Conservation (phyloP, 2,329 filamentous ascomycete genomes). For the Xylaria sp. region DNA sequence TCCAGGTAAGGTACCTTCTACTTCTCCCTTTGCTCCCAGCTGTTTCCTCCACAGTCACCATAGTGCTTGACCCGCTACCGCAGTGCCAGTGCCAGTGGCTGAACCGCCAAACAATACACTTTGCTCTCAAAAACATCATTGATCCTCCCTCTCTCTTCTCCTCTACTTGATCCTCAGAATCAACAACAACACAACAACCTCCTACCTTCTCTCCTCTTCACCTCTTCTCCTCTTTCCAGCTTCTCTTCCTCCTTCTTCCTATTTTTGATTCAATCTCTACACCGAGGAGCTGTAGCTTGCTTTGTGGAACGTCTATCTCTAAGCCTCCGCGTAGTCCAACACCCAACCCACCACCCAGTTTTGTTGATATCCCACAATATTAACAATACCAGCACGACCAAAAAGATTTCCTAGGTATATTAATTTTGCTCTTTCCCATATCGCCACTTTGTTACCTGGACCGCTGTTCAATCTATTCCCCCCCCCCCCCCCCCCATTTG, state of each 20-base stretch:
- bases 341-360: constrained; percentile 31
- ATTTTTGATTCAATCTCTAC: constrained; percentile 2
- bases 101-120: constrained; percentile 44
- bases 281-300: constrained; percentile 2
- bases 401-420: constrained; percentile 37
- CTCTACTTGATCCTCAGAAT: constrained; percentile 27
- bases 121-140: constrained; percentile 47
- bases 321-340: constrained; percentile 30
- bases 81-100: constrained; percentile 34
- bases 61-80: constrained; percentile 33
- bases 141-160: constrained; percentile 36
- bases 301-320: constrained; percentile 18
- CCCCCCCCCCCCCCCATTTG: background rate
- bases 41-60: constrained; percentile 10
- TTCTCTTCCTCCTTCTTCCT: constrained; percentile 23
- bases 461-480: background rate
- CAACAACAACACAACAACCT: constrained; percentile 39
- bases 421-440: constrained; percentile 7
- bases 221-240: constrained; percentile 19
- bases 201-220: constrained; percentile 15
- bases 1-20: constrained; percentile 43
- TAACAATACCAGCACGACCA: constrained; percentile 30
- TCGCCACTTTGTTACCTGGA: background rate
- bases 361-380: constrained; percentile 45
- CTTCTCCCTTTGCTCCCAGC: constrained; percentile 17